Evolutionary conservation across 768 basidiomycete species (phyloP).

Genomic region (Floccularia luteovirens): DNA sequence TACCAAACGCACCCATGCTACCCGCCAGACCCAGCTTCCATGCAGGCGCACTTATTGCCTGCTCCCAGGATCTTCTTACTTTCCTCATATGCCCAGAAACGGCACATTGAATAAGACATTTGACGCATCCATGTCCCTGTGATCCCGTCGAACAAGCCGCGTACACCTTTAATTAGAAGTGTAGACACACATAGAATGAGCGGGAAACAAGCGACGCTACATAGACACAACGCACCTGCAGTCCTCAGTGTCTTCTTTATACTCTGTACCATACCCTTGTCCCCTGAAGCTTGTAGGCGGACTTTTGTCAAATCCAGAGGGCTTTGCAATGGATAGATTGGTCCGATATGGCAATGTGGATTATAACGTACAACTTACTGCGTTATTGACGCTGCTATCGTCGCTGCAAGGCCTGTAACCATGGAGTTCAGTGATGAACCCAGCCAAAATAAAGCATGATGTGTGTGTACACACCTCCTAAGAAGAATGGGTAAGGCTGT

Average conservation of each 20-base stretch:
- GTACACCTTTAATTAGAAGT: constrained; percentile 27
- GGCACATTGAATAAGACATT: constrained; percentile 87
- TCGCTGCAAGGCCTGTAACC: constrained; percentile 60
- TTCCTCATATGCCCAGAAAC: constrained; percentile 93
- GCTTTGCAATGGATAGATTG: constrained; percentile 21
- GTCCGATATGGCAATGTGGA: background rate
- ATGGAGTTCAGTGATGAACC: background rate
- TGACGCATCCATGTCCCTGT: constrained; percentile 86
- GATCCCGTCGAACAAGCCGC: constrained; percentile 82
- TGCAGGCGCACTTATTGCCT: constrained; percentile 60
- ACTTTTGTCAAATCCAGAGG: constrained; percentile 90
- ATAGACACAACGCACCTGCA: constrained; percentile 42
- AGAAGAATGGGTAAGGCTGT: constrained; percentile 80
- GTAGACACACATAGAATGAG: constrained; percentile 8
- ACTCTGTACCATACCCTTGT: constrained; percentile 84
- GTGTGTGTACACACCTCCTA: constrained; percentile 55
- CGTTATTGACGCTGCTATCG: constrained; percentile 83
- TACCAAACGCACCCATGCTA: constrained; percentile 63
- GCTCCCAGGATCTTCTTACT: constrained; percentile 80
- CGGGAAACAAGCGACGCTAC: constrained; percentile 22
- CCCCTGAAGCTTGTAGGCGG: constrained; percentile 84
- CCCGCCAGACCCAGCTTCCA: constrained; percentile 81
- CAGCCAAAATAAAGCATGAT: too few species aligned
- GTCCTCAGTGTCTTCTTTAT: constrained; percentile 77
- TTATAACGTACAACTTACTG: constrained; percentile 41